Evolutionary conservation across 2,329 filamentous ascomycete species (phyloP).

Genomic region (Ceratocystis ficicola): DNA sequence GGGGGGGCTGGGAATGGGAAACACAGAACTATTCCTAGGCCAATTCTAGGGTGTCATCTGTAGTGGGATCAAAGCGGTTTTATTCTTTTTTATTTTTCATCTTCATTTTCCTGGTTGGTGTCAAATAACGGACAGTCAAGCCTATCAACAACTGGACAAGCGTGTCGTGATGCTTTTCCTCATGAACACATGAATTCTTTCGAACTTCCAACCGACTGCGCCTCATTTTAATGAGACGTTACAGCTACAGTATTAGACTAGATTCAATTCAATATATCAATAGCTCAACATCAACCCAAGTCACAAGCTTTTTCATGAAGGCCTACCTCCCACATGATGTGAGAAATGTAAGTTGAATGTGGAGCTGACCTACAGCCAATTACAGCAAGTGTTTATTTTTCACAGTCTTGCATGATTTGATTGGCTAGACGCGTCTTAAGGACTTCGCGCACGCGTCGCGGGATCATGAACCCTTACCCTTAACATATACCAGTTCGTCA

Average conservation of each 20-base stretch:
- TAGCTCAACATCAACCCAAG: background rate
- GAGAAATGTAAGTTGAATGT: slow-evolving; percentile 5
- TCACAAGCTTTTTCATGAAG: background rate
- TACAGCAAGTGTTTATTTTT: background rate
- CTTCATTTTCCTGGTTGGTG: background rate
- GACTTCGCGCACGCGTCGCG: slow-evolving; percentile 13
- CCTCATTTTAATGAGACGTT: background rate
- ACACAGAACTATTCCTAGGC: background rate
- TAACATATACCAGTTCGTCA: too few relatives aligned
- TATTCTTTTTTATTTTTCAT: background rate
- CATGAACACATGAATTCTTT: background rate
- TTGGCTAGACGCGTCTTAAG: slow-evolving; percentile 20
- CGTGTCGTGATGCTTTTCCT: background rate
- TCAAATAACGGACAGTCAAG: background rate
- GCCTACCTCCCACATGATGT: background rate
- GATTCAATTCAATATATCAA: background rate
- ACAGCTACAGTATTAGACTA: background rate
- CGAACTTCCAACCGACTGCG: background rate
- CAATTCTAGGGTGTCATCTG: background rate
- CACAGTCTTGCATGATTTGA: background rate
- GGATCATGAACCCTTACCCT: background rate
- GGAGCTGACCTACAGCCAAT: slow-evolving; percentile 13
- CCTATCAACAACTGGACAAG: background rate
- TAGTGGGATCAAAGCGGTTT: background rate
- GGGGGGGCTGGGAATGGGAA: background rate